Percentiles rank a stretch among this genome's conserved stretches.
phyloP scores from a whole-genome alignment of 495 filamentous ascomycete genomes.

The Melanomma pulvis-pyrius region DNA sequence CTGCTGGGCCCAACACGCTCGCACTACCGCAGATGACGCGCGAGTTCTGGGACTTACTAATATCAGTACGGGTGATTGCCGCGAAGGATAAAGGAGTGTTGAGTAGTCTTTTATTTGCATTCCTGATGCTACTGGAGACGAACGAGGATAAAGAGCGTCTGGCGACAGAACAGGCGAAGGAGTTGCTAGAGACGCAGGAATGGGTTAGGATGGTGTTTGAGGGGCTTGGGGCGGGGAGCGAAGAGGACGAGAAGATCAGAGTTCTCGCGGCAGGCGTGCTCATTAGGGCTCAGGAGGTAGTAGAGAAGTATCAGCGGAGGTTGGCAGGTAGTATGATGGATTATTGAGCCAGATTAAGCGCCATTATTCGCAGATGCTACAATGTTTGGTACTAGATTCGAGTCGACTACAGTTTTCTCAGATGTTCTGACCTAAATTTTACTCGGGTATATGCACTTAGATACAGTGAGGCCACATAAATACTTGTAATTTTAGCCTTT shows the following conservation, averaged over 20 bases:
- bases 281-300: constrained; percentile 73
- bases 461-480: no score
- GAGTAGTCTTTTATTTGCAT: constrained; percentile 73
- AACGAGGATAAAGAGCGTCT: constrained; percentile 60
- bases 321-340: constrained; percentile 64
- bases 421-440: no score
- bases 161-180: constrained; percentile 59
- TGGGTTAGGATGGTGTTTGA: constrained; percentile 76
- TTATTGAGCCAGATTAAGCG: constrained; percentile 40
- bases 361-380: no score
- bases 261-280: constrained; percentile 82
- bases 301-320: constrained; percentile 76
- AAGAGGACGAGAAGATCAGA: constrained; percentile 61
- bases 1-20: constrained; percentile 64
- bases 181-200: constrained; percentile 63
- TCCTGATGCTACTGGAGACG: constrained; percentile 82
- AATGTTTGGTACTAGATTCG: no score
- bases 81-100: constrained; percentile 63
- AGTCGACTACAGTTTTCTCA: no score
- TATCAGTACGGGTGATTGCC: constrained; percentile 49
- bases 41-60: constrained; percentile 69
- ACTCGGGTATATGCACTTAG: no score
- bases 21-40: constrained; percentile 67
- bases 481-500: no score
- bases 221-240: constrained; percentile 50